These are phyloP conservation scores for Zangia roseola DNA, from an alignment of 768 basidiomycete species.

Conservation along the genomic window DNA sequence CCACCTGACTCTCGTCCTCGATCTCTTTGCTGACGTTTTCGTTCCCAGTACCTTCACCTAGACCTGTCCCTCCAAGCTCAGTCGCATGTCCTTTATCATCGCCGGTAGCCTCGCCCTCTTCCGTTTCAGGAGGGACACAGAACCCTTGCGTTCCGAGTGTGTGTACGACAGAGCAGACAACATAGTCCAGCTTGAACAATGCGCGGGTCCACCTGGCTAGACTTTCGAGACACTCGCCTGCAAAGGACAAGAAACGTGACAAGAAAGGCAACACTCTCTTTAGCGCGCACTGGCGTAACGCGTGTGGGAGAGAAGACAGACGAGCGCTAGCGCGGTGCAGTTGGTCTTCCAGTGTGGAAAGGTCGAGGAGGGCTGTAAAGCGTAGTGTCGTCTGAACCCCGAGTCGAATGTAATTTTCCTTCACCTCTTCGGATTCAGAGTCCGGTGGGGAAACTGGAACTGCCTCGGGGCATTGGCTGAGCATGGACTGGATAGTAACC, in stretches of 20 bases:
- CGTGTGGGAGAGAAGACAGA: conserved; percentile 36
- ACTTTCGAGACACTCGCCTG: conserved; percentile 52
- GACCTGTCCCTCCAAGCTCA: conserved; percentile 73
- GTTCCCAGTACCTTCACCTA: conserved; percentile 83
- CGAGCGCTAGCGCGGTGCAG: conserved; percentile 39
- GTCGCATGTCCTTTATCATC: conserved; percentile 40
- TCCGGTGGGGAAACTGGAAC: not conserved
- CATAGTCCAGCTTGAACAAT: conserved; percentile 80
- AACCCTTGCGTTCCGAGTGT: conserved; percentile 85
- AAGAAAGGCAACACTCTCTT: conserved; percentile 74
- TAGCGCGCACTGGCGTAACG: conserved; percentile 35
- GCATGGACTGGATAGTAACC: conserved; percentile 60
- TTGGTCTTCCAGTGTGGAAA: conserved; percentile 41
- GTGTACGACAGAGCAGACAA: conserved; percentile 71
- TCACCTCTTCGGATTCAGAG: conserved; percentile 29
- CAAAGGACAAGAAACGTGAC: conserved; percentile 55
- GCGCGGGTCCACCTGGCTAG: conserved; percentile 69
- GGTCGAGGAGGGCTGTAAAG: conserved; percentile 48
- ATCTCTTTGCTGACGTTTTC: conserved; percentile 94
- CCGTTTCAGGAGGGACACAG: conserved; percentile 85
- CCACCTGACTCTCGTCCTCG: conserved; percentile 94
- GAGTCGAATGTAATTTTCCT: conserved; percentile 52
- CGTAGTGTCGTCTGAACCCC: conserved; percentile 44
- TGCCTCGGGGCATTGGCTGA: conserved; percentile 38
- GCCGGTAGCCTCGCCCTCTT: conserved; percentile 47